Base-by-base conservation (phyloP, 2,329 filamentous ascomycete genomes). In the Penicillium sclerotiorum region DNA sequence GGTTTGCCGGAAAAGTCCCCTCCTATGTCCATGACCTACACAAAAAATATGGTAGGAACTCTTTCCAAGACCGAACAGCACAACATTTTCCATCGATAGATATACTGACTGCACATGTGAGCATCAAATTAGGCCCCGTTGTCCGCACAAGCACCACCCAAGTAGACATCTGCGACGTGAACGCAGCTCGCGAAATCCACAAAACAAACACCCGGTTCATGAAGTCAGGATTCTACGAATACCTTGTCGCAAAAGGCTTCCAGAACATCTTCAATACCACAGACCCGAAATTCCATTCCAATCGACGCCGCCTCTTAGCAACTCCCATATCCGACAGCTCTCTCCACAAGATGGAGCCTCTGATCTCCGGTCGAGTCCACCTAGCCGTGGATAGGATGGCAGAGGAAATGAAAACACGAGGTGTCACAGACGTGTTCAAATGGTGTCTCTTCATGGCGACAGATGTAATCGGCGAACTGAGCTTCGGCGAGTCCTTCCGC, bases 391-490 rank as follows among this genome's bases (percentile, higher is more conserved):
- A 70, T 2, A 68, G 65, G 39, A 81, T 83, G 18, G 61, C 52
- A 0, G 62, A 73, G n/a, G 79, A 83, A 40, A 70, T 74, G 52
- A 48, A 69, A 55, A 59, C 43, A 13, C 57, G 56, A 0, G 71
- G 74, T 0, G 64, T 52, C 0, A 69, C 66, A 0, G 79, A 84
- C 51, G 63, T 83, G 0, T 71, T 73, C 49, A 81, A 81, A 48
- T 84, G 80, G 80, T 79, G 72, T 67, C 61, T 75, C 5, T 81
- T 80, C 45, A 75, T 82, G 71, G 65, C 79, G 0, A 80, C 79
- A 0, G 81, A 84, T 57, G 64, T 81, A 1, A 79, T 83, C 42
- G 78, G 74, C 0, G 73, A 82, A 43, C 61, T 84, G 5, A 75
- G 68, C 1, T 84, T 84, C 60, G 80, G 81, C 0, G 74, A 82